Evolutionary conservation across 495 filamentous ascomycete species (phyloP), one percentile per base, ranked within the genome.

Genomic region (Extremus antarcticus): DNA sequence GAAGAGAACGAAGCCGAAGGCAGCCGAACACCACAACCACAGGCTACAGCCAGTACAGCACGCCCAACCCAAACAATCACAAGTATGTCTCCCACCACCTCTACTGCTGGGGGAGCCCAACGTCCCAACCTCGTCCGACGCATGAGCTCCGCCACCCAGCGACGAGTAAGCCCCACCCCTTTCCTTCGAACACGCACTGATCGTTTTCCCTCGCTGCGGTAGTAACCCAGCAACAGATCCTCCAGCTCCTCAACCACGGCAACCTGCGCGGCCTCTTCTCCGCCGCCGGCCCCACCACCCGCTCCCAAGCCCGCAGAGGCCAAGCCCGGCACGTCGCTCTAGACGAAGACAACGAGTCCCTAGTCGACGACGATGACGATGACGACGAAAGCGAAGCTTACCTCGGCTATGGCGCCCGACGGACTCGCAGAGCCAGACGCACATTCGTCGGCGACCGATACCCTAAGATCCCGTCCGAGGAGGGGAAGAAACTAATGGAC

Each of bases 391-490:
- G 51, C 56, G 58, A 59, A 39, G 43, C 22, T 1, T 52, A 54
- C 54, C 13, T 55, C n/a, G 56, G 47, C 11, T 63, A 57, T 39
- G 55, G 45, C 29, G 41, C 43, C 17, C 52, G 51, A 49, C 39
- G 60, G 46, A 19, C 43, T 3, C 51, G 56, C 25, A 53, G 50
- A 53, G 43, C 15, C 21, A 50, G 56, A 23, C 43, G 68, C 43
- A 46, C 60, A 43, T 0, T 65, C 67, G 9, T 70, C 74, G 35
- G 59, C 10, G 46, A 52, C 23, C 50, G 59, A 39, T 86, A 84
- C 53, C 87, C 89, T 17, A 82, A 82, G 54, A 80, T 94, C 0
- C 90, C 90, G 0, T 91, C 83, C 62, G 82, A 88, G 4, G 74
- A 80, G 53, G 90, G 90, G 10, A 74, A 66, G 51, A 77, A 82